Evolutionary conservation across 1,284 basidiomycete species (phyloP), one percentile per base, ranked within the genome.

Genomic region (Ceratobasidium papillatum): DNA sequence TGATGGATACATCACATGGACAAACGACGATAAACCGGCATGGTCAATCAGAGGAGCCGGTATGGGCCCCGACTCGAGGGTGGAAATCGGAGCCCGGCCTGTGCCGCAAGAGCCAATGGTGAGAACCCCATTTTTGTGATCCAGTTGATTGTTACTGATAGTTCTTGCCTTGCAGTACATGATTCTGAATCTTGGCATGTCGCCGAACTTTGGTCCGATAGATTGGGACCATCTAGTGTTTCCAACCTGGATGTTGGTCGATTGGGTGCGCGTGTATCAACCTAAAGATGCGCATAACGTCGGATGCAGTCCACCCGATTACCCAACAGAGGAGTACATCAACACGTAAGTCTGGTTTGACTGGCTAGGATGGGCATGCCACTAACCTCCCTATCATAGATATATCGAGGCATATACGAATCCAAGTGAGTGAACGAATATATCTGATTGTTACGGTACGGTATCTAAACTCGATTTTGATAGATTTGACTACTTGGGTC

Each of bases 101-200:
- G 86, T 98, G 49, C 88, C 95, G 0, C 89, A 93, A 79, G 95
- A 96, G 80, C 94, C 94, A 2, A 90, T 96, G 91, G 91, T 90
- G 79, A 34, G 32, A 49, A 11, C 22, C 3, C 8, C 58, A 3
- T 2, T 36, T 19, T n/a, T 11, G 27, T 12, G 25, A n/a, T 34
- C 7, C 25, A 12, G 8, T 27, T 3, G 30, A 1, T 32, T 32
- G 4, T 17, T 51, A 38, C n/a, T n/a, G 12, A 27, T 11, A n/a
- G 3, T 63, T 47, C 32, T 14, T 17, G 14, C 52, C 32, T 25
- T 49, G 1, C 75, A 91, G 89, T 91, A 94, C 81, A 85, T 96
- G 79, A 88, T 96, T 77, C 83, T 87, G 76, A 95, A 95, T 81
- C 83, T 97, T 79, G 95, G 93, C 68, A 90, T 96, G 82, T 95